These are phyloP conservation scores for Kazachstania psychrophila DNA, from an alignment of 805 yeast genomes.

Conservation along the genomic window DNA sequence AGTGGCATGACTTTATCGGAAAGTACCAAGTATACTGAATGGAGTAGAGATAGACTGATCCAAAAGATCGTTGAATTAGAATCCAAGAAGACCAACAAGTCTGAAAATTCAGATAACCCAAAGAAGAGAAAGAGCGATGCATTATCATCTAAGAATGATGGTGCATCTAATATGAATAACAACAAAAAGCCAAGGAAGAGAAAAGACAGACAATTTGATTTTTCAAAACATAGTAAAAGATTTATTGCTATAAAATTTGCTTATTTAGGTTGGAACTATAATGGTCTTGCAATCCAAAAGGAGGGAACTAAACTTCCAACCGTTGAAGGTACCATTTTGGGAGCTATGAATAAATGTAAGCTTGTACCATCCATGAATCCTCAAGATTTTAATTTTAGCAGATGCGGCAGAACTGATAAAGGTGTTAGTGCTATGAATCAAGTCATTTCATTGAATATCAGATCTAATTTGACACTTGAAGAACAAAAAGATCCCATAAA, in stretches of 20 bases:
- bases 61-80: conserved; percentile 51
- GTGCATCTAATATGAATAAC: conserved; percentile 1
- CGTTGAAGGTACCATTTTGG: conserved; percentile 66
- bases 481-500: conserved; percentile 48
- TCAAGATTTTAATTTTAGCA: conserved; percentile 58
- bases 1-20: conserved; percentile 2
- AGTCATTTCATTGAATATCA: conserved; percentile 68
- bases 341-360: conserved; percentile 59
- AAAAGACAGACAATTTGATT: conserved; percentile 48
- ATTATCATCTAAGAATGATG: background rate
- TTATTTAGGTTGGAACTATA: conserved; percentile 90
- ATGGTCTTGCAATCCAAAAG: conserved; percentile 77
- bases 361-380: conserved; percentile 55
- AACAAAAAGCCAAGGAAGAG: conserved; percentile 26
- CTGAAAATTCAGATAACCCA: background rate
- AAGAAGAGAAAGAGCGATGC: conserved; percentile 5
- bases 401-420: conserved; percentile 91
- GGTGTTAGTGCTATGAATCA: conserved; percentile 98
- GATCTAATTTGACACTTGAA: conserved; percentile 57
- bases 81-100: conserved; percentile 2
- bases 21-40: conserved; percentile 39
- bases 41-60: conserved; percentile 62
- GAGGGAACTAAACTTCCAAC: conserved; percentile 76
- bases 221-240: conserved; percentile 51
- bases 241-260: conserved; percentile 76